Evolutionary conservation across 768 basidiomycete species (phyloP).

Genomic region (Lentinus tigrinus): DNA sequence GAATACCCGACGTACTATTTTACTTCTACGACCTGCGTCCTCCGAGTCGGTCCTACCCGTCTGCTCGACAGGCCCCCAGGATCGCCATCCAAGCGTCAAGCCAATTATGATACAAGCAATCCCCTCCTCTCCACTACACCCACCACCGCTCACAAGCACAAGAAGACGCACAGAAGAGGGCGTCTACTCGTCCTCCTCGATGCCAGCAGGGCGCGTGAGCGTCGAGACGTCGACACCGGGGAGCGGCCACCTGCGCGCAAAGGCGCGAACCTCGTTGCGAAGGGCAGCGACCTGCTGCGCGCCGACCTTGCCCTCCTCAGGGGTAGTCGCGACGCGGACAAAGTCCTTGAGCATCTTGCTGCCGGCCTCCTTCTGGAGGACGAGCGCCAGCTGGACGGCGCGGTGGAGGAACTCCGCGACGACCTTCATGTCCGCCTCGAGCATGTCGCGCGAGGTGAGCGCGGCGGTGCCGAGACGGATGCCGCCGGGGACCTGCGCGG

Average conservation of each 20-base stretch:
- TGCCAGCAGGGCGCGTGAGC: constrained; percentile 56
- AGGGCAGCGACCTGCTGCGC: constrained; percentile 70
- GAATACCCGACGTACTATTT: constrained; percentile 43
- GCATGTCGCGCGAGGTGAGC: constrained; percentile 92
- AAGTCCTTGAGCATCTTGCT: constrained; percentile 96
- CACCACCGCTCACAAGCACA: neutral
- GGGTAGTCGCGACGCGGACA: constrained; percentile 70
- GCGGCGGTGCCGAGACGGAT: constrained; percentile 96
- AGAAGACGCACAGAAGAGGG: neutral
- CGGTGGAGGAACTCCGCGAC: constrained; percentile 94
- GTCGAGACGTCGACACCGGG: constrained; percentile 71
- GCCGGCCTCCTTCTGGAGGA: constrained; percentile 93
- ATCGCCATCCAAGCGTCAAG: constrained; percentile 40
- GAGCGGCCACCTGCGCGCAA: constrained; percentile 87
- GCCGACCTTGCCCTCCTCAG: constrained; percentile 70
- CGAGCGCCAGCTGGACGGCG: constrained; percentile 84
- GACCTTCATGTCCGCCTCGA: constrained; percentile 78
- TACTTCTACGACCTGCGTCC: constrained; percentile 17
- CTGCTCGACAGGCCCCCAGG: too few species aligned
- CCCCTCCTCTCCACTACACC: neutral
- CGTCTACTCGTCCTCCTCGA: constrained; percentile 50
- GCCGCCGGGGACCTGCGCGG: constrained; percentile 94
- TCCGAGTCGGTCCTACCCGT: too few species aligned
- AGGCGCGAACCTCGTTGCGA: constrained; percentile 74
- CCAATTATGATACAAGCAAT: constrained; percentile 1